These are phyloP conservation scores for Pichia insulana DNA, from an alignment of 805 yeast genomes.

Conservation along the genomic window DNA sequence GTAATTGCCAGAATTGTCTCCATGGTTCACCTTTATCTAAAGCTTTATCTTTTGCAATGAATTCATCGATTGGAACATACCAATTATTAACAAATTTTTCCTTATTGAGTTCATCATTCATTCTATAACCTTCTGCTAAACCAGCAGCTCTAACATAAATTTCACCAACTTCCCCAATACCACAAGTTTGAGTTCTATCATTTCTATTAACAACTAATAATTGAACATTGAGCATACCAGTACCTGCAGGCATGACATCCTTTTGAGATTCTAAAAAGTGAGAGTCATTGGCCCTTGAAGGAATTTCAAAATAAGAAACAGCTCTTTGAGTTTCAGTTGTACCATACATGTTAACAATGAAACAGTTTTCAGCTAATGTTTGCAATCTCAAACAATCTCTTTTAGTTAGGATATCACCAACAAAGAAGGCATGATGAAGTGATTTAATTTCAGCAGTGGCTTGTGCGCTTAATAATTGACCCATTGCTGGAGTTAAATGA, in stretches of 20 bases:
- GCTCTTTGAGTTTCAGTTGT: constrained; percentile 99
- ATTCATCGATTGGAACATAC: constrained; percentile 64
- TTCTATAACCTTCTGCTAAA: constrained; percentile 91
- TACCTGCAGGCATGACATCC: constrained; percentile 97
- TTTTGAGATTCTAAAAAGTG: constrained; percentile 73
- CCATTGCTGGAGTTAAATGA: constrained; percentile 99
- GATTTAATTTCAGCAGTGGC: constrained; percentile 80
- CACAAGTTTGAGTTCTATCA: constrained; percentile 85
- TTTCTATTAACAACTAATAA: constrained; percentile 85
- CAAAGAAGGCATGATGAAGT: constrained; percentile 94
- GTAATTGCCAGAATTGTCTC: constrained; percentile 83
- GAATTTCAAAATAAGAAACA: constrained; percentile 87
- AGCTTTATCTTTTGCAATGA: constrained; percentile 49
- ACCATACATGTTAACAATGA: constrained; percentile 96
- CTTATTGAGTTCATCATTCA: constrained; percentile 78
- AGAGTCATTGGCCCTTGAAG: constrained; percentile 60
- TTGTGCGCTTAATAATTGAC: constrained; percentile 92
- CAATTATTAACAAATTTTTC: constrained; percentile 87
- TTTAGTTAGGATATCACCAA: constrained; percentile 94
- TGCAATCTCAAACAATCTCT: constrained; percentile 94
- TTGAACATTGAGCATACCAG: constrained; percentile 95
- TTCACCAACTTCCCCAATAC: constrained; percentile 98
- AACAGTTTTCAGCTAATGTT: constrained; percentile 80
- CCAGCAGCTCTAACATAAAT: constrained; percentile 98
- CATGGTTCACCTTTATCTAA: constrained; percentile 45